Base-by-base conservation (phyloP, 2,329 filamentous ascomycete species). In the Aspergillus sp. region DNA sequence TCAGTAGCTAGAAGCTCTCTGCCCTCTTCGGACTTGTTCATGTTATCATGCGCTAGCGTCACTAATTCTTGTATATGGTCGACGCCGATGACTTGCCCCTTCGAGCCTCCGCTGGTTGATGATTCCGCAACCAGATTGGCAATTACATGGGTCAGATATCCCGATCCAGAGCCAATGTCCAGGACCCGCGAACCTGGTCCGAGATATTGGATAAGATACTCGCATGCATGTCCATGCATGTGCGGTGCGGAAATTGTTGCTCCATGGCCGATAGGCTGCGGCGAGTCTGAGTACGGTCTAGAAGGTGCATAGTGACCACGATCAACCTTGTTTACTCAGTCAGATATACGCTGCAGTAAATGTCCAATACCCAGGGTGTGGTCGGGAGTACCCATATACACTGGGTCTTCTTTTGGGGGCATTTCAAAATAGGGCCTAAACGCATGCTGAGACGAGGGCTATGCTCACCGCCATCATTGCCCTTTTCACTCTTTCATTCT, bases 101-200 rank as follows among this genome's bases (percentile, higher is more conserved):
- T 68, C 0, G 79, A 18, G 22, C 49, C 71, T 4, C 62, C 64
- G 7, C 55, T 49, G 6, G 65, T 62, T 7, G 67, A 64, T 3
- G 62, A 38, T 22, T 68, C 61, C 58, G 67, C 69, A 1, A 89
- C 87, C 0, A 96, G 80, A 70, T 93, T 89, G 0, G 92, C 93
- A 7, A 98, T 76, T 0, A 97, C 86, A 66, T 96, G 91, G 5
- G 92, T 96, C 12, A 99, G 79, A 70, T 97, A 98, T 0, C 90
- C 90, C 2, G 85, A 89, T 0, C 90, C 90, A 47, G 85, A 88
- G 2, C 90, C 90, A 58, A 93, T 82, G 66, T 93, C 90, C 2
- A 93, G 80, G 1, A 91, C 80, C 63, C 89, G 71, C 5, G 77
- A 70, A 13, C 80, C 74, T 1, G 84, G 81, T 1, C 78, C 70